Evolutionary conservation across 306 rosid genomes (phyloP), one percentile per base, ranked within the genome.

Genomic region (Abrus pulchellus): DNA sequence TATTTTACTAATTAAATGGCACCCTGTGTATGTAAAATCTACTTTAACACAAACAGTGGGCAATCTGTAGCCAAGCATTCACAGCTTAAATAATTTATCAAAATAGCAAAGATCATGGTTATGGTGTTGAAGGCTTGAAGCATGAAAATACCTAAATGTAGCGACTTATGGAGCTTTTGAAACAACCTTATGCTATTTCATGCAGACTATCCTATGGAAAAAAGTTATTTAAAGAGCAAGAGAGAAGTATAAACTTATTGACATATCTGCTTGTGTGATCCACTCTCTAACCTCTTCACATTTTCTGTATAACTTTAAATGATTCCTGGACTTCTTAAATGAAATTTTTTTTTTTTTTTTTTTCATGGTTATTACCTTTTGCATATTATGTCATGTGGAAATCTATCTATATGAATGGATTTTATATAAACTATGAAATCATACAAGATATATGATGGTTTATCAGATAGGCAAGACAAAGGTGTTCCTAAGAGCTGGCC

Each of bases 401-500:
- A 33, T 74, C 48, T 32, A 12, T 71, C 55, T 47, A 10, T 66
- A 75, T 41, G 74, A 60, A 57, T 82, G 70, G 27, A 40, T 68
- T 54, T 63, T 71, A 50, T 71, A 50, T 63, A 43, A 62, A 38
- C 68, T 56, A 76, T 40, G 45, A 81, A 73, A 56, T 81, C 78
- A 69, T 63, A 48, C 45, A 77, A 44, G 61, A 59, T 83, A 89
- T 83, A 79, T 84, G 61, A 75, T 89, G 90, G 77, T 82, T 92
- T 87, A 85, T 68, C 97, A 96, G 98, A 90, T 96, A 79, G 99
- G 99, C 66, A 96, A 93, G 87, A 20, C 93, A 70, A 96, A 96
- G 87, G 89, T 96, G 77, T 96, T 96, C 82, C 89, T 96, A 61
- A 83, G 99, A 85, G 99, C 97, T 70, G 99, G 99, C 60, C 98